Conservation (phyloP, 176 grass and related monocot genomes). For the Olyra latifolia region DNA sequence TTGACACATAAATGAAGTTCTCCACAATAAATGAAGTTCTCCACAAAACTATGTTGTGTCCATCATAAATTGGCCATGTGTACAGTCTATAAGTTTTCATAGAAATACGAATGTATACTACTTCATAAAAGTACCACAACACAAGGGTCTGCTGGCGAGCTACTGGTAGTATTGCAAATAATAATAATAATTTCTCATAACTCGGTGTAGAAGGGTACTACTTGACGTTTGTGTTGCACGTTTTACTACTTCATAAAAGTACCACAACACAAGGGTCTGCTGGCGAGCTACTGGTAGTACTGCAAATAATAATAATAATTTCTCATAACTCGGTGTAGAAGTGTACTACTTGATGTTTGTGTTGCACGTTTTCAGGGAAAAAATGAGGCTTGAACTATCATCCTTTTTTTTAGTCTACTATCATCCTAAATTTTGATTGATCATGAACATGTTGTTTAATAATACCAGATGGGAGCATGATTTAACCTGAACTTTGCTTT, state of each 20-base stretch:
- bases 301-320: constrained; percentile 2
- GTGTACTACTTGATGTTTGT: neutral
- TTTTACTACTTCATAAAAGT: neutral
- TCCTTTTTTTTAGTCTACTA: too few relatives aligned
- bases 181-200: neutral
- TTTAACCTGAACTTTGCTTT: constrained; percentile 89
- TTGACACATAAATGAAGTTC: neutral
- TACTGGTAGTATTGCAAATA: neutral
- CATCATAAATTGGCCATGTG: too few relatives aligned
- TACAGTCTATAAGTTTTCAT: too few relatives aligned
- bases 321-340: too few relatives aligned
- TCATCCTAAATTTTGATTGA: neutral
- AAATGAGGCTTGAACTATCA: neutral
- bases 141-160: neutral
- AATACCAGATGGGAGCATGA: neutral
- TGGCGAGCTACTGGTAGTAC: neutral
- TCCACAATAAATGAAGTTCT: too few relatives aligned
- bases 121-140: neutral
- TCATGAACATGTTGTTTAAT: neutral
- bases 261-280: neutral
- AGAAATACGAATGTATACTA: too few relatives aligned
- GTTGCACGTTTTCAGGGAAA: neutral
- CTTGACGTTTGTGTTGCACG: too few relatives aligned
- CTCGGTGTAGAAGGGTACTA: neutral
- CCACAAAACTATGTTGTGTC: neutral